These are phyloP conservation scores for Microsporum ferrugineum DNA, from an alignment of 2,329 filamentous ascomycete species.

Conservation along the genomic window DNA sequence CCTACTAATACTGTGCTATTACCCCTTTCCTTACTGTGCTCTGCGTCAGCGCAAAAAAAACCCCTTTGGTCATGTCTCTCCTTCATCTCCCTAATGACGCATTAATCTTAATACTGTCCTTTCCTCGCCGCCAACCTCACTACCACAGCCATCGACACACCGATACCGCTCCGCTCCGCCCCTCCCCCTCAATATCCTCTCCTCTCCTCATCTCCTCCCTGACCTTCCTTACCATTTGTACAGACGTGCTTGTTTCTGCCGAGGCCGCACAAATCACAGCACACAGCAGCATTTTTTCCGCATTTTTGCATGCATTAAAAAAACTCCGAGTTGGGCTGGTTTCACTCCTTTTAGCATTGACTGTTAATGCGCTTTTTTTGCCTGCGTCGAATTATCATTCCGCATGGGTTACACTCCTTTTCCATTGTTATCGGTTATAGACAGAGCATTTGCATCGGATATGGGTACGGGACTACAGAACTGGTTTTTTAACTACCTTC, in stretches of 20 bases:
- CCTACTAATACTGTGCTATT: neutral
- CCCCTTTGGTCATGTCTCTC: constrained; percentile 14
- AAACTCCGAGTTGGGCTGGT: constrained; percentile 4
- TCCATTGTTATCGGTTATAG: constrained; percentile 5
- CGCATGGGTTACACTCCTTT: constrained; percentile 10
- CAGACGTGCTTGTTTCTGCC: constrained; percentile 15
- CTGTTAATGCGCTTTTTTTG: constrained; percentile 4
- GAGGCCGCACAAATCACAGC: constrained; percentile 10
- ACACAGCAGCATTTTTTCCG: constrained; percentile 10
- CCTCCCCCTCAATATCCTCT: neutral
- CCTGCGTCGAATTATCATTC: constrained; percentile 6
- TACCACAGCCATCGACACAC: neutral
- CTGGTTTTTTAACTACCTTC: neutral
- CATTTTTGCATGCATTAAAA: constrained; percentile 2
- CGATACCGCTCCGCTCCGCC: neutral
- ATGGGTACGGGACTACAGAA: constrained; percentile 11
- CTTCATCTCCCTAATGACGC: constrained; percentile 6
- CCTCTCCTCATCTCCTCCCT: neutral
- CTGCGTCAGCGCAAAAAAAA: neutral
- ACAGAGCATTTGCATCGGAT: constrained; percentile 15
- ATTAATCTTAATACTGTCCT: constrained; percentile 5
- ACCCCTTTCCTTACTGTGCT: constrained; percentile 9
- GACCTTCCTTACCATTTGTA: constrained; percentile 8
- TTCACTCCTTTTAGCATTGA: constrained; percentile 10
- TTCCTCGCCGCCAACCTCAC: neutral